These are phyloP conservation scores for Thyridium curvatum DNA, from an alignment of 2,329 filamentous ascomycete species.

Conservation along the genomic window DNA sequence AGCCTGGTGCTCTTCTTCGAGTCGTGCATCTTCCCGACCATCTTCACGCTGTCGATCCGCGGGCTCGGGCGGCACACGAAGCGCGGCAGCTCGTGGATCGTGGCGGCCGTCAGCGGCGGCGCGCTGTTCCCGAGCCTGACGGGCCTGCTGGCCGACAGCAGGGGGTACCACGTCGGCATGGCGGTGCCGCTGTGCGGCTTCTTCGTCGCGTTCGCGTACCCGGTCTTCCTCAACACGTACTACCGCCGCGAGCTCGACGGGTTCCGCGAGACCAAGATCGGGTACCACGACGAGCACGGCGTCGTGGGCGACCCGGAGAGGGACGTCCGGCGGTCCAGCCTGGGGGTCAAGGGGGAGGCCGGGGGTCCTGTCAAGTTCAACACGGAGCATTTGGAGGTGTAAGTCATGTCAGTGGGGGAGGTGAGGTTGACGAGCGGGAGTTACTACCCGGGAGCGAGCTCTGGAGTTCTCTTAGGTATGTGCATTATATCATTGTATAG, in stretches of 20 bases:
- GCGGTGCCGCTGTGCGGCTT: slow-evolving; percentile 56
- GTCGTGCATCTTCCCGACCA: slow-evolving; percentile 74
- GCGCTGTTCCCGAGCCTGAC: slow-evolving; percentile 68
- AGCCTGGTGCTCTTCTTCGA: slow-evolving; percentile 70
- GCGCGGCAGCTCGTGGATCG: slow-evolving; percentile 63
- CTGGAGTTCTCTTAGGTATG: no score
- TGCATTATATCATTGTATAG: no score
- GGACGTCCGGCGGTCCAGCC: no score
- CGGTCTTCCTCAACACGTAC: slow-evolving; percentile 55
- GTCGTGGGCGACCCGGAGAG: neutral
- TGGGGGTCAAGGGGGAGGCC: no score
- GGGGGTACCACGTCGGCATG: slow-evolving; percentile 56
- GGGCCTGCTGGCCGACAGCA: slow-evolving; percentile 58
- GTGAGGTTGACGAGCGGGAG: no score
- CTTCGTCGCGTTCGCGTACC: slow-evolving; percentile 46
- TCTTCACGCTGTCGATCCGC: slow-evolving; percentile 68
- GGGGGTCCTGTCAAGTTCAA: no score
- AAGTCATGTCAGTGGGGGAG: no score
- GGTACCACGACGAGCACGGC: slow-evolving; percentile 8
- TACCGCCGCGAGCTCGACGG: slow-evolving; percentile 32
- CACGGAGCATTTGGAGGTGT: no score
- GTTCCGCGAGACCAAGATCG: slow-evolving; percentile 44
- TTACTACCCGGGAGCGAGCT: no score
- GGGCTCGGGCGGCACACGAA: slow-evolving; percentile 70
- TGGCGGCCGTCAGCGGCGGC: slow-evolving; percentile 65